phyloP scores from a whole-genome alignment of 2,329 filamentous ascomycete species.

The Gnomoniopsis smithogilvyi region DNA sequence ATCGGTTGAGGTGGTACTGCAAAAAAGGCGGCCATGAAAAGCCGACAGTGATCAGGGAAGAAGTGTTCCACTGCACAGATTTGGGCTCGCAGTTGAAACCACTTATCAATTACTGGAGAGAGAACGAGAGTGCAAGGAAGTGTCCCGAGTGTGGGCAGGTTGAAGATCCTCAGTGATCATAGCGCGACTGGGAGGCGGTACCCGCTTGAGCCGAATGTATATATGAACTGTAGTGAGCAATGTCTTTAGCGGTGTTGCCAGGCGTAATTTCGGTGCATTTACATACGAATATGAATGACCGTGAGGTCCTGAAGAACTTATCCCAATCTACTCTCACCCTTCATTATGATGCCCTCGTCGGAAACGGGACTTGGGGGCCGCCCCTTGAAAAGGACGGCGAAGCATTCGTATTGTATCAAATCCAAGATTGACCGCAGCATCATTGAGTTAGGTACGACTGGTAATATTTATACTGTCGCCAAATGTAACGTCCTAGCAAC shows the following conservation, averaged over 20 bases:
- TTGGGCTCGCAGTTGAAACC: conserved; percentile 22
- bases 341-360: neutral
- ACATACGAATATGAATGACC: neutral
- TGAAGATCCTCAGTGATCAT: conserved; percentile 13
- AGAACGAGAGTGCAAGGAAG: conserved; percentile 18
- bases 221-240: neutral
- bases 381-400: too few relatives aligned
- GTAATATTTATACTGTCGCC: conserved; percentile 1
- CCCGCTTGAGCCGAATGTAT: neutral
- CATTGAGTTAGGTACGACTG: neutral
- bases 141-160: conserved; percentile 15
- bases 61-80: conserved; percentile 21
- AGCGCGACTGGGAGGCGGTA: neutral
- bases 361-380: too few relatives aligned
- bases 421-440: neutral
- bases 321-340: neutral
- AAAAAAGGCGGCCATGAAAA: conserved; percentile 20
- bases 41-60: conserved; percentile 20
- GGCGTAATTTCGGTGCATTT: neutral
- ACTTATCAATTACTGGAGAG: conserved; percentile 20
- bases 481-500: conserved; percentile 28
- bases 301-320: neutral
- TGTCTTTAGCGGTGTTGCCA: neutral
- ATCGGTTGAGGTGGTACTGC: conserved; percentile 22
- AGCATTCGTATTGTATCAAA: neutral